A percentile compares a stretch with the other conserved stretches of the same genome.
phyloP scores from a whole-genome alignment of 495 filamentous ascomycete genomes.

The Aspergillus egyptiacus region DNA sequence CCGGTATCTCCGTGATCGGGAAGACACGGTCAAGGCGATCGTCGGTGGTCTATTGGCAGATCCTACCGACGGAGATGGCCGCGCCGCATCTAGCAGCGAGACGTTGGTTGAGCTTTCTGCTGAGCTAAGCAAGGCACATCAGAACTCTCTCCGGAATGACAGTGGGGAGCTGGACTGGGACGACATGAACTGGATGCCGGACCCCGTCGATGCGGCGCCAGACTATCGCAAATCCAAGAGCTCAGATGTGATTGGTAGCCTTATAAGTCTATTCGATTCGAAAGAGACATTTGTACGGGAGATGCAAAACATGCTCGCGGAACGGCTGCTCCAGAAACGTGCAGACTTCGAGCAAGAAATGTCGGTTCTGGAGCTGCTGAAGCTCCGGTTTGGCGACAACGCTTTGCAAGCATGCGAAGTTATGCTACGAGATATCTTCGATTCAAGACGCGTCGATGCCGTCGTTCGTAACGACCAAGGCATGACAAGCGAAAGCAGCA shows the following conservation, averaged over 20 bases:
- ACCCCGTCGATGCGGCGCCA: constrained; percentile 86
- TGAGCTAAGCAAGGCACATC: constrained; percentile 60
- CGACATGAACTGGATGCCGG: constrained; percentile 86
- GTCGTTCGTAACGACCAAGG: constrained; percentile 52
- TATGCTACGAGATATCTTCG: constrained; percentile 91
- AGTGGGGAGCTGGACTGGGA: constrained; percentile 77
- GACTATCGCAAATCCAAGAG: constrained; percentile 86
- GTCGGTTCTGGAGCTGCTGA: constrained; percentile 78
- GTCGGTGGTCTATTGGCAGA: constrained; percentile 79
- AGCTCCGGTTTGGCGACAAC: constrained; percentile 79
- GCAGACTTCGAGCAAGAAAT: constrained; percentile 68
- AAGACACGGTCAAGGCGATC: constrained; percentile 84
- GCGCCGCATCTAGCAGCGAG: constrained; percentile 30
- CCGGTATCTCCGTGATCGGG: constrained; percentile 83
- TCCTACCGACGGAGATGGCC: constrained; percentile 43
- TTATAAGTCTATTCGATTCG: constrained; percentile 80
- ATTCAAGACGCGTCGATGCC: constrained; percentile 67
- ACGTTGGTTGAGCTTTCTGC: constrained; percentile 68
- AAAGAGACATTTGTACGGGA: constrained; percentile 91
- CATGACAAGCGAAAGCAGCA: constrained; percentile 8
- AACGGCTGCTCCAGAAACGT: constrained; percentile 70
- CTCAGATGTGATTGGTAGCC: constrained; percentile 84
- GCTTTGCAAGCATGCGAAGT: constrained; percentile 88
- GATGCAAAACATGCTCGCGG: constrained; percentile 76
- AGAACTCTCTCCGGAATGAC: constrained; percentile 42